Conservation (phyloP, 2,329 filamentous ascomycete species). For the Claviceps sp. region DNA sequence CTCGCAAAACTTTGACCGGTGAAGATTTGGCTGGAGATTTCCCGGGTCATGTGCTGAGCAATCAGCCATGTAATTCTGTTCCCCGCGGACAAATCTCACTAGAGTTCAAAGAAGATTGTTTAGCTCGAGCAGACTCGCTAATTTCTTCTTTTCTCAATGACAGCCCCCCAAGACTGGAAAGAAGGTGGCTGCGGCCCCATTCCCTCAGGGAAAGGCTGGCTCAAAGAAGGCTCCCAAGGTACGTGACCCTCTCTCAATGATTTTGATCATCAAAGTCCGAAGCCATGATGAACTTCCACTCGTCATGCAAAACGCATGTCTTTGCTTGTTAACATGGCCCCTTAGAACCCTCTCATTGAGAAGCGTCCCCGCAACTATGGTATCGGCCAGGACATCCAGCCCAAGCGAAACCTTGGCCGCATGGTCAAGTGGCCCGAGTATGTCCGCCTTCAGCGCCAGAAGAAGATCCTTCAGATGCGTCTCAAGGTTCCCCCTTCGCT, state of each 20-base stretch:
- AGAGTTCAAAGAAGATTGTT: constrained; percentile 83
- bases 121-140: constrained; percentile 71
- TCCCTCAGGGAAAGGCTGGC: constrained; percentile 83
- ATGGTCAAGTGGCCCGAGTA: constrained; percentile 99
- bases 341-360: constrained; percentile 96
- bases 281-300: too few relatives aligned
- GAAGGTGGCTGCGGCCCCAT: constrained; percentile 95
- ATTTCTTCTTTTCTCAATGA: constrained; percentile 99
- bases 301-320: not conserved
- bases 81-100: constrained; percentile 45
- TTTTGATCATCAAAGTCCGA: too few relatives aligned
- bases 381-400: constrained; percentile 98
- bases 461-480: constrained; percentile 94
- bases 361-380: constrained; percentile 95
- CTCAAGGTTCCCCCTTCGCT: constrained; percentile 97
- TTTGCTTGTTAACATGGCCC: not conserved
- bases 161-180: constrained; percentile 97
- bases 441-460: constrained; percentile 89
- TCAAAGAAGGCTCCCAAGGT: constrained; percentile 97
- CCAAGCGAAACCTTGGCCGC: constrained; percentile 84
- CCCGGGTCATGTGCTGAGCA: constrained; percentile 33
- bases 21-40: constrained; percentile 56
- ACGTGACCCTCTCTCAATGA: constrained; percentile 26
- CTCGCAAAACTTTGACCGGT: constrained; percentile 20
- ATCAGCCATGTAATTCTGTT: constrained; percentile 29